Conservation (phyloP, 345 rosid genomes). For the Clarkia xantiana region DNA sequence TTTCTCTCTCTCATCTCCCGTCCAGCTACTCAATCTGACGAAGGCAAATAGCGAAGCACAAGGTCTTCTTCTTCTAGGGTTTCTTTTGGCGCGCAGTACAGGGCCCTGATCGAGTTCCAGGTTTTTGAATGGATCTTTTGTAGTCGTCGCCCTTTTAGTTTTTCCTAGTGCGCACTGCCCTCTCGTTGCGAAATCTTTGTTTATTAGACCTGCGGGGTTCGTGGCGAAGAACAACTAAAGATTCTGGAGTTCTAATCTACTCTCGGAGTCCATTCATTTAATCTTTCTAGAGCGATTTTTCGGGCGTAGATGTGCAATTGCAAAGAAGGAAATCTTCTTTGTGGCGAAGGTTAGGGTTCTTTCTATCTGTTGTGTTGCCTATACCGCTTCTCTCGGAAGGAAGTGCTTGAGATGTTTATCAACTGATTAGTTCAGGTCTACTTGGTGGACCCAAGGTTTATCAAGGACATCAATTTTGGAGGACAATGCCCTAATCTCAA, state of each 20-base stretch:
- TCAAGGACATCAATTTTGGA: too few relatives aligned
- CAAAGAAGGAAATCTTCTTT: neutral
- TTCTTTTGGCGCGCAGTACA: constrained; percentile 11
- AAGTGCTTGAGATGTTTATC: too few relatives aligned
- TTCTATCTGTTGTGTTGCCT: neutral
- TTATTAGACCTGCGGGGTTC: neutral
- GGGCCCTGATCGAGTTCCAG: constrained; percentile 22
- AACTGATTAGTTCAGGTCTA: too few relatives aligned
- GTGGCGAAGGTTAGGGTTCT: constrained; percentile 6
- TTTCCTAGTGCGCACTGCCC: neutral
- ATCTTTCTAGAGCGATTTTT: neutral
- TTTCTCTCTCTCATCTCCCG: neutral
- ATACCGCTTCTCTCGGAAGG: too few relatives aligned
- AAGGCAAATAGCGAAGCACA: constrained; percentile 6
- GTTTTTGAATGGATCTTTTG: constrained; percentile 10
- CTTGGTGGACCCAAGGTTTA: too few relatives aligned
- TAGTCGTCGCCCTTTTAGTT: constrained; percentile 3
- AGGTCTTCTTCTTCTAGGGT: constrained; percentile 14
- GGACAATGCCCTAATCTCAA: too few relatives aligned
- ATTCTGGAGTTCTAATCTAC: neutral
- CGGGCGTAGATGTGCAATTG: constrained; percentile 2
- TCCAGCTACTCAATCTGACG: constrained; percentile 4
- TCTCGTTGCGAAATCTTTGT: neutral
- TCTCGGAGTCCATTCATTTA: neutral
- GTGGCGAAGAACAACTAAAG: neutral